A percentile compares a stretch with the other conserved stretches of the same genome.
These are phyloP conservation scores for Vinca minor DNA, from an alignment of 257 asterid genomes.

Conservation along the genomic window DNA sequence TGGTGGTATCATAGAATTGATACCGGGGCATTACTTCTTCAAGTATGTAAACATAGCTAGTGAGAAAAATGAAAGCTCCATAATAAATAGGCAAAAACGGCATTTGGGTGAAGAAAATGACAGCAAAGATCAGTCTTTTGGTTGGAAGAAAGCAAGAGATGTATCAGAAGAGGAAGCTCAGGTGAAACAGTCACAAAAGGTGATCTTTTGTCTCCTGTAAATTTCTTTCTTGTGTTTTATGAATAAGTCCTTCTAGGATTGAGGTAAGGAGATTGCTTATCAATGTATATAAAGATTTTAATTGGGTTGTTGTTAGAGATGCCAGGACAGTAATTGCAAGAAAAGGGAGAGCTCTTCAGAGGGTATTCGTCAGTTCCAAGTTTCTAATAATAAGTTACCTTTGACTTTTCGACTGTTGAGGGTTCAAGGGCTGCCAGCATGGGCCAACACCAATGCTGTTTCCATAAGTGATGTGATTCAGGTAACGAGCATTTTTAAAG, in stretches of 20 bases:
- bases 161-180: constrained; percentile 31
- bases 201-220: constrained; percentile 1
- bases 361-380: constrained; percentile 41
- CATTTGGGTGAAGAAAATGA: constrained; percentile 36
- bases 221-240: neutral
- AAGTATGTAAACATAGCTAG: constrained; percentile 43
- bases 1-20: constrained; percentile 72
- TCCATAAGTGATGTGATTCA: constrained; percentile 74
- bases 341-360: constrained; percentile 27
- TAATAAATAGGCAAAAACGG: constrained; percentile 39
- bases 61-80: constrained; percentile 22
- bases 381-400: constrained; percentile 47
- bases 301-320: constrained; percentile 18
- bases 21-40: constrained; percentile 81
- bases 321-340: constrained; percentile 18
- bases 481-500: constrained; percentile 29
- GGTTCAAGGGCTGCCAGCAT: constrained; percentile 67
- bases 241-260: neutral
- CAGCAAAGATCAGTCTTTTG: constrained; percentile 23
- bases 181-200: constrained; percentile 13
- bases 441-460: constrained; percentile 94
- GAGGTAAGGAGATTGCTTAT: neutral
- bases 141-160: constrained; percentile 47
- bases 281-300: neutral
- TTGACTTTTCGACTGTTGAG: constrained; percentile 56